Conservation (phyloP, 2,329 filamentous ascomycete genomes). For the Alternaria angustiovoidea region DNA sequence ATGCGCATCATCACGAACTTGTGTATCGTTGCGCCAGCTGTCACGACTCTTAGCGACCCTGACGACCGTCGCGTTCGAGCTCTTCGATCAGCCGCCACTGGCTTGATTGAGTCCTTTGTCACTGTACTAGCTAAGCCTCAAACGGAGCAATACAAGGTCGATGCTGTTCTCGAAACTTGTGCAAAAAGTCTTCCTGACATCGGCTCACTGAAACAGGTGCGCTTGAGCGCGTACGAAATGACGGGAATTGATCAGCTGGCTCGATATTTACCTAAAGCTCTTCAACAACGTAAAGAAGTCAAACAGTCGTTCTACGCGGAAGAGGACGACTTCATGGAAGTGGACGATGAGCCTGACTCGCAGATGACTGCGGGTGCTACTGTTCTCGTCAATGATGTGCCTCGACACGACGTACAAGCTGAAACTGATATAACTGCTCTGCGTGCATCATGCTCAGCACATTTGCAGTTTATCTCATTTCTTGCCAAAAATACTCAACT, state of each 20-base stretch:
- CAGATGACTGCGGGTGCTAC: conserved; percentile 61
- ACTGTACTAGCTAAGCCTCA: conserved; percentile 47
- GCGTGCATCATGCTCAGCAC: conserved; percentile 40
- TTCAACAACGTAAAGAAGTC: conserved; percentile 37
- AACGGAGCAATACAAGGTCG: conserved; percentile 55
- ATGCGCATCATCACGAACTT: conserved; percentile 60
- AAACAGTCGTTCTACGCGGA: conserved; percentile 46
- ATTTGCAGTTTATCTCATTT: conserved; percentile 40
- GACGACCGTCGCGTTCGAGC: conserved; percentile 34
- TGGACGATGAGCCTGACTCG: conserved; percentile 71
- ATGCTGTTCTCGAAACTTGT: conserved; percentile 52
- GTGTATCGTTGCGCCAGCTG: conserved; percentile 54
- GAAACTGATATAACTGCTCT: conserved; percentile 38
- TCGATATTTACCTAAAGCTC: conserved; percentile 40
- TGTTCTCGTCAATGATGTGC: conserved; percentile 45
- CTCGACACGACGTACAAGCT: conserved; percentile 57
- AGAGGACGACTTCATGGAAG: conserved; percentile 67
- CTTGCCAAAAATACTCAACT: conserved; percentile 18
- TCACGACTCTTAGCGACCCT: conserved; percentile 27
- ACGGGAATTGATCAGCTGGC: conserved; percentile 47
- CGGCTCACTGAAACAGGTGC: conserved; percentile 21
- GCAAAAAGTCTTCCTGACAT: conserved; percentile 45
- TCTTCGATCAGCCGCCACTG: conserved; percentile 32
- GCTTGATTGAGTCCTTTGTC: conserved; percentile 40
- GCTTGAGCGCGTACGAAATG: conserved; percentile 27